Base-by-base conservation (phyloP, 192 early-diverging fungal genomes). In the Backusella circina region DNA sequence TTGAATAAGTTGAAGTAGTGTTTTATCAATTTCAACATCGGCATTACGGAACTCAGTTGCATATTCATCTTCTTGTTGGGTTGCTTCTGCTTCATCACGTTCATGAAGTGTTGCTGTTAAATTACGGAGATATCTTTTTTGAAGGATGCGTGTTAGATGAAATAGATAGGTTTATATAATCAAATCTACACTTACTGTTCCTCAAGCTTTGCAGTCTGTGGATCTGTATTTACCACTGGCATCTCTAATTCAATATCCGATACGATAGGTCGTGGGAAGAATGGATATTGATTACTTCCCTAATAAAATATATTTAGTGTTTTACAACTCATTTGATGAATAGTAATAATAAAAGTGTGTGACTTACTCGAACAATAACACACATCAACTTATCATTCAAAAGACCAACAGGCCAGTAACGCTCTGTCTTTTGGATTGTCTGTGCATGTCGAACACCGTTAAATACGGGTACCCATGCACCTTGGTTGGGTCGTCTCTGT, bases 351-450 rank as follows among this genome's bases (percentile, higher is more conserved):
- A 75, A 28, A 78, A 54, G 28, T 38, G 10, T 3, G 32, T 30
- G 10, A 50, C 57, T 61, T 86, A 91, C 93, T 79, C 89, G 91
- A 79, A 90, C 91, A 8, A 90, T 86, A 39, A 93, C 82, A 76
- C 90, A 94, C 69, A 94, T 89, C 67, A 97, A 83, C 71, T 90
- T 79, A 37, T 82, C 80, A 36, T 89, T 91, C 5, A 90, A 86
- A 0, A 97, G 75, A 3, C 93, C 96, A 51, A 98, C 89, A 2
- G 96, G 92, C 97, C 97, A 98, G 78, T 93, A 95, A 9, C 75
- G 51, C 71, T 92, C 93, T 73, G 87, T 81, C 65, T 79, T 83
- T 15, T 82, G 76, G 4, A 75, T 51, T 7, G 74, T 68, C 26
- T 61, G 70, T 12, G 86, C 84, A 16, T 78, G 75, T 26, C 47